Evolutionary conservation across 148 eudicot species (phyloP).

Genomic region (Rhododendron kiyosumense): DNA sequence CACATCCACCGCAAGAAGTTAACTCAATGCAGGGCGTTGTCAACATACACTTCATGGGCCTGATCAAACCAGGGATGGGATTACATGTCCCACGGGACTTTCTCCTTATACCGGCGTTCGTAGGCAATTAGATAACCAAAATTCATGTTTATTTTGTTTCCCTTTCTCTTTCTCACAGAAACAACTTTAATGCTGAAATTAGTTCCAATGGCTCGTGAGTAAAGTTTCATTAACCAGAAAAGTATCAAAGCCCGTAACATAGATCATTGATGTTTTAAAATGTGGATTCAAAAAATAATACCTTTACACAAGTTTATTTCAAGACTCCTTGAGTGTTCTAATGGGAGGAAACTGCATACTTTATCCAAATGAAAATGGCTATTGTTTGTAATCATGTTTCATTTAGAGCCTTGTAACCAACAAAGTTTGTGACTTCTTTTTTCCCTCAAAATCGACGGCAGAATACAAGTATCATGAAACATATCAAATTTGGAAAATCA

Average conservation of each 20-base stretch:
- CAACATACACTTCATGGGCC: neutral
- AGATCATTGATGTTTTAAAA: neutral
- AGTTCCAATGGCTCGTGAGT: neutral
- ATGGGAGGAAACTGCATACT: neutral
- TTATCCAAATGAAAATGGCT: neutral
- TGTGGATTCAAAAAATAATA: neutral
- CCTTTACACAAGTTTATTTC: neutral
- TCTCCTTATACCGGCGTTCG: neutral
- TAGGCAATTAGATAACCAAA: neutral
- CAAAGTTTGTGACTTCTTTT: neutral
- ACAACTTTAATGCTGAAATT: neutral
- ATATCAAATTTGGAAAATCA: neutral
- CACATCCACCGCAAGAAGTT: neutral
- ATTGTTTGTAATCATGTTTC: neutral
- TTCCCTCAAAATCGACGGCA: neutral
- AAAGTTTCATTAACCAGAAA: neutral
- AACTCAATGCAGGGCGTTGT: neutral
- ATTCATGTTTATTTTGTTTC: neutral
- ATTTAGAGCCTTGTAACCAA: neutral
- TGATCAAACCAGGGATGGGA: neutral
- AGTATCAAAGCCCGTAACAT: neutral
- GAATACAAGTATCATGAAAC: neutral
- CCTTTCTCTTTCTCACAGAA: neutral
- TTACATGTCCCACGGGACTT: neutral
- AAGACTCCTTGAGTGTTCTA: neutral